phyloP scores from a whole-genome alignment of 1,284 basidiomycete genomes.

The Pseudozyma pruni region DNA sequence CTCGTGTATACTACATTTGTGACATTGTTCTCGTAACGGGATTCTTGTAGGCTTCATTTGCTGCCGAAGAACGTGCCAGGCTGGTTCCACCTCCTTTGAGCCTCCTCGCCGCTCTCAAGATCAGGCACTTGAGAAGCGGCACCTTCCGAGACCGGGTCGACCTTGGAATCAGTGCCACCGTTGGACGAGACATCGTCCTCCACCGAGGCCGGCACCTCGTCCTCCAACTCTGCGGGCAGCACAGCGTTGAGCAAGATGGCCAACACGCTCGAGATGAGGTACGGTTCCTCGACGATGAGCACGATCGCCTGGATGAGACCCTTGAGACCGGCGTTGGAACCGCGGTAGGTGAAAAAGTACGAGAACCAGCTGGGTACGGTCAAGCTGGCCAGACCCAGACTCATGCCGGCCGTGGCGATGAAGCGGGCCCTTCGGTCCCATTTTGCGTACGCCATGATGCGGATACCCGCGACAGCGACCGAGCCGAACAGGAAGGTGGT shows the following conservation, averaged over 20 bases:
- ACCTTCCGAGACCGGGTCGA: not conserved
- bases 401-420: constrained; percentile 33
- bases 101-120: constrained; percentile 18
- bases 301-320: constrained; percentile 42
- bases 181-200: constrained; percentile 16
- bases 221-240: constrained; percentile 23
- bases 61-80: constrained; percentile 22
- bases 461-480: constrained; percentile 36
- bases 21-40: constrained; percentile 4
- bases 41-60: not conserved
- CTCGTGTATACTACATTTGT: not conserved
- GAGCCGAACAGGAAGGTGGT: constrained; percentile 44
- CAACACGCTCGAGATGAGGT: constrained; percentile 34
- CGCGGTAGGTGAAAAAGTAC: constrained; percentile 41
- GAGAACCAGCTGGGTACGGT: constrained; percentile 36
- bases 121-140: constrained; percentile 16
- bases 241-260: constrained; percentile 36
- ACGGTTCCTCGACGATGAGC: constrained; percentile 42
- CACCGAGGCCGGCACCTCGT: not conserved
- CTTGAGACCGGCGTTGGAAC: constrained; percentile 19
- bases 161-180: constrained; percentile 6
- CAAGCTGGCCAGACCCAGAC: constrained; percentile 32
- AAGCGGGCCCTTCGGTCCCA: constrained; percentile 40
- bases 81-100: constrained; percentile 16
- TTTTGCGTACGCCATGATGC: constrained; percentile 47